Percentiles rank a stretch among this genome's conserved stretches.
These are phyloP conservation scores for Xylariaceae sp. DNA, from an alignment of 2,329 filamentous ascomycete species.

Conservation along the genomic window DNA sequence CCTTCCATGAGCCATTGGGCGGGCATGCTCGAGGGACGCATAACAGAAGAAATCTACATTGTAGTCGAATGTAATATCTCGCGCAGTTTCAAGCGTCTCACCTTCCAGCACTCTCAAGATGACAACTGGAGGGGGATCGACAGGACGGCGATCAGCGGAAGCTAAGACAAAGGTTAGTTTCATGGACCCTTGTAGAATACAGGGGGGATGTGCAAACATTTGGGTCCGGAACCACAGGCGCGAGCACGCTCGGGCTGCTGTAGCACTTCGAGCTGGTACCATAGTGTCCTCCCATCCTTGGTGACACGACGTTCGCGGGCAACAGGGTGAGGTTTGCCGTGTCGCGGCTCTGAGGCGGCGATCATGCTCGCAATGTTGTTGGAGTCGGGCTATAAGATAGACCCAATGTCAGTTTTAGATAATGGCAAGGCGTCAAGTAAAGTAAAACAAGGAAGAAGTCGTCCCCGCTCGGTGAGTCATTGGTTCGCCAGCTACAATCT, in stretches of 20 bases:
- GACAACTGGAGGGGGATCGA: constrained; percentile 91
- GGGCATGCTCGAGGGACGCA: constrained; percentile 81
- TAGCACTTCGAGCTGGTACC: constrained; percentile 77
- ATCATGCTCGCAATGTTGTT: constrained; percentile 25
- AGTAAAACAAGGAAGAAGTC: too few relatives aligned
- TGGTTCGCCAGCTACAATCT: too few relatives aligned
- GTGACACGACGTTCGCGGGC: constrained; percentile 49
- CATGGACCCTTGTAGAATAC: not conserved
- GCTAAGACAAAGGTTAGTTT: constrained; percentile 42
- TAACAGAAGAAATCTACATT: constrained; percentile 98
- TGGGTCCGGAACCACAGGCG: constrained; percentile 91
- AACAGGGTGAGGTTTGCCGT: constrained; percentile 21
- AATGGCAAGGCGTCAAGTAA: not conserved
- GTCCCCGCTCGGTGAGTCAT: too few relatives aligned
- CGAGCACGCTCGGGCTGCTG: constrained; percentile 92
- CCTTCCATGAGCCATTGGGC: constrained; percentile 75
- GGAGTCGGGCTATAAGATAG: constrained; percentile 24
- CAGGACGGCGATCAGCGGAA: constrained; percentile 81
- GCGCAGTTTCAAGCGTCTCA: constrained; percentile 51
- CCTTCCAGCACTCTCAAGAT: constrained; percentile 83
- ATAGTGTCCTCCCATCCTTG: constrained; percentile 69
- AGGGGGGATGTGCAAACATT: constrained; percentile 55
- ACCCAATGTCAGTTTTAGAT: constrained; percentile 2
- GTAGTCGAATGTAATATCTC: constrained; percentile 81
- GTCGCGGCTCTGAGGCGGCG: constrained; percentile 18